phyloP scores from a whole-genome alignment of 192 early-diverging fungal species.

The Backusella luteola region DNA sequence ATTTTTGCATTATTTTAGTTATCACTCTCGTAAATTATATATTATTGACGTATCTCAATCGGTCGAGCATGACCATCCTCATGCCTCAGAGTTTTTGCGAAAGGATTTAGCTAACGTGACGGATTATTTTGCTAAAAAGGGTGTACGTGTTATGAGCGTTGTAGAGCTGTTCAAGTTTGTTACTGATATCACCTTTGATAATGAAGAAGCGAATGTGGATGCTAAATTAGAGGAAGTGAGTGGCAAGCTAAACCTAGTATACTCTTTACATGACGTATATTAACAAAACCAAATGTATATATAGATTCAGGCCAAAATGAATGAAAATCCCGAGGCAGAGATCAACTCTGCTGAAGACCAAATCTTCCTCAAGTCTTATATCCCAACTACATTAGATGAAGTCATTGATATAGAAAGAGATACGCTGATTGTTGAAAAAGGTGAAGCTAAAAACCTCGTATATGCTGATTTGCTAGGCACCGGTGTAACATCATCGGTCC shows the following conservation, averaged over 20 bases:
- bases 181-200: conserved; percentile 57
- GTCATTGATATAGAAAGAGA: conserved; percentile 88
- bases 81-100: conserved; percentile 92
- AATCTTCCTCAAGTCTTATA: conserved; percentile 88
- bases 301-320: conserved; percentile 28
- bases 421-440: conserved; percentile 68
- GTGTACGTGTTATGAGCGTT: conserved; percentile 71
- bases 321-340: conserved; percentile 48
- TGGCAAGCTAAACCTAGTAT: not conserved
- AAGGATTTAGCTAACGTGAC: conserved; percentile 93
- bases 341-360: conserved; percentile 75
- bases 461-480: conserved; percentile 53
- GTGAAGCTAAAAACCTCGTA: conserved; percentile 67
- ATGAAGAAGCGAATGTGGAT: conserved; percentile 64
- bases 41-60: conserved; percentile 99
- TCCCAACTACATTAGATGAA: conserved; percentile 90
- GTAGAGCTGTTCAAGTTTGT: conserved; percentile 91
- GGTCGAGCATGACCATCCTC: conserved; percentile 97
- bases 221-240: conserved; percentile 66
- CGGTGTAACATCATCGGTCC: not conserved
- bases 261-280: not conserved
- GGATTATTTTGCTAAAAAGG: conserved; percentile 87
- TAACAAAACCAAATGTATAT: not conserved
- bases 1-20: conserved; percentile 39
- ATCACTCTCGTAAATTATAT: conserved; percentile 78